Evolutionary conservation across 2,329 filamentous ascomycete genomes (phyloP).

Genomic region (Penicillium sp.): DNA sequence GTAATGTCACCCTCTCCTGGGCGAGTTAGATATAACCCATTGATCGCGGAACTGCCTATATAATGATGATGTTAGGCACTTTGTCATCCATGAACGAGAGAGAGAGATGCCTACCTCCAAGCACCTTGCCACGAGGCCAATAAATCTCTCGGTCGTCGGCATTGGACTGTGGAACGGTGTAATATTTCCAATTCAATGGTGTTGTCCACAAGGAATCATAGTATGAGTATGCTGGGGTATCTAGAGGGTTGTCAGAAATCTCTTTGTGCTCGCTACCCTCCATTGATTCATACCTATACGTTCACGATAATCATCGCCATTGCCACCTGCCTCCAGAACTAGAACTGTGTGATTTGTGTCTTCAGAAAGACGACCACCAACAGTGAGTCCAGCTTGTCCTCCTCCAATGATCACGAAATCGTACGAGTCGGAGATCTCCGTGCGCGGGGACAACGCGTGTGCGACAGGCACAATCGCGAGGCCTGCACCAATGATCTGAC

Average conservation of each 20-base stretch:
- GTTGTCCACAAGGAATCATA: conserved; percentile 38
- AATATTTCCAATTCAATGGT: conserved; percentile 35
- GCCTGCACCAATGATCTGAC: background rate
- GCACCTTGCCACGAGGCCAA: conserved; percentile 37
- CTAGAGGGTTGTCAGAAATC: conserved; percentile 16
- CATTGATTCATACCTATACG: conserved; percentile 30
- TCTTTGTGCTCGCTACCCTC: background rate
- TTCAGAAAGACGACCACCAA: conserved; percentile 46
- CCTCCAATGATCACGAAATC: conserved; percentile 53
- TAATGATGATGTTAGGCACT: background rate
- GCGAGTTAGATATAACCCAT: conserved; percentile 37
- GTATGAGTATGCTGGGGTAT: conserved; percentile 36
- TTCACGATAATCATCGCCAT: conserved; percentile 34
- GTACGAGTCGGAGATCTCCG: conserved; percentile 29
- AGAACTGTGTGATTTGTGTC: conserved; percentile 38
- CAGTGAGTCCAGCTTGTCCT: conserved; percentile 55
- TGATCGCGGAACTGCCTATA: conserved; percentile 37
- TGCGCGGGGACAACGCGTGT: conserved; percentile 25
- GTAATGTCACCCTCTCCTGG: conserved; percentile 35
- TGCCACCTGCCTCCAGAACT: conserved; percentile 33
- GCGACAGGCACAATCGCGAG: conserved; percentile 18
- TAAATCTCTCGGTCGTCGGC: conserved; percentile 29
- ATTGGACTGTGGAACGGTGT: conserved; percentile 30
- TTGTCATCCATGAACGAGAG: background rate
- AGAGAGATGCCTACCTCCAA: conserved; percentile 29